Evolutionary conservation across 2,329 filamentous ascomycete species (phyloP), one percentile per base, ranked within the genome.

Genomic region (Penicillium sp.): DNA sequence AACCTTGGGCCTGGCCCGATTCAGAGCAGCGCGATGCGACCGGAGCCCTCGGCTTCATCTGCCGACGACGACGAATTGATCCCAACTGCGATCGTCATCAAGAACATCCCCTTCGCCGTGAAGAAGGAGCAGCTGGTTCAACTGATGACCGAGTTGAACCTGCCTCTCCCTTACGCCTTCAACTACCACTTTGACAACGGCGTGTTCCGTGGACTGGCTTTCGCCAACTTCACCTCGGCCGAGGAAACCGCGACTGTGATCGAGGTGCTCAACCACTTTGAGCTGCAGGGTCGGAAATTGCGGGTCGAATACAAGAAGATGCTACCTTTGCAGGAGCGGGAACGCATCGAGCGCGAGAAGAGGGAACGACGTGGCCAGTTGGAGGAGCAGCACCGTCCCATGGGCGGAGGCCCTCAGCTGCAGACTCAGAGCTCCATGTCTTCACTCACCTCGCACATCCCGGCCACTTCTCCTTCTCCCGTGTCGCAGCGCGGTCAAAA

Each of bases 111-210:
- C 0, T 99, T 99, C 72, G 94, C 95, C 27, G 92, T 97, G 53
- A 92, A 96, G 74, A 97, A 97, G 77, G 94, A 99, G 75, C 91
- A 93, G 67, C 82, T 99, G 38, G 90, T 96, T 32, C 86, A 88
- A 58, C 83, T 97, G 63, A 99, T 99, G 94, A 90, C 92, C 8
- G 90, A 96, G 18, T 85, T 97, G 82, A 89, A 91, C 62, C 83
- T 99, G 38, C 94, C 94, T 1, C 85, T 97, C 63, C 94, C 94
- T 0, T 99, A 99, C 70, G 94, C 94, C 11, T 99, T 99, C 81
- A 99, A 99, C 80, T 97, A 99, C 69, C 94, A 99, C 75, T 99
- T 99, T 70, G 94, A 99, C 72, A 95, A 96, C 67, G 94, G 94
- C 27, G 92, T 99, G 27, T 99, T 99, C 79, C 83, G 94, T 54